Evolutionary conservation across 306 rosid genomes (phyloP).

Genomic region (Vigna nakashimae): DNA sequence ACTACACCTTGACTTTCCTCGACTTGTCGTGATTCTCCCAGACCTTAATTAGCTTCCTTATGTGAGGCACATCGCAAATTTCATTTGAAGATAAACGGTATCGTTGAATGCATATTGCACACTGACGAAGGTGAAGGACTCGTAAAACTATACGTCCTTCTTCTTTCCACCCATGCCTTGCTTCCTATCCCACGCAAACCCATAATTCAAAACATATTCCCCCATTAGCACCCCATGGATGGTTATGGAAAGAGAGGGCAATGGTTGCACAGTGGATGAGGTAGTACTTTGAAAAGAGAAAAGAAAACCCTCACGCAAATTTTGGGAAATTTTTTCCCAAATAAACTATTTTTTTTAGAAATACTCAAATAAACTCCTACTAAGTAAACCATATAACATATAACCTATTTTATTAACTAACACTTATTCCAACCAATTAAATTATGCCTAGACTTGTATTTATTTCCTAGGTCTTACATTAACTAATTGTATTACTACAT

Average conservation of each 20-base stretch:
- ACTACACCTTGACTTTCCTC: slow-evolving; percentile 68
- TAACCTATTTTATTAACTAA: too few species aligned
- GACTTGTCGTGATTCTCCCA: slow-evolving; percentile 63
- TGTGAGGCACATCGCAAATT: slow-evolving; percentile 58
- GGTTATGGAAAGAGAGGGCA: background rate
- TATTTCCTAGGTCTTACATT: too few species aligned
- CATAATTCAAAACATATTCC: slow-evolving; percentile 37
- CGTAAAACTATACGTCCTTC: slow-evolving; percentile 60
- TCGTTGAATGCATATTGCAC: slow-evolving; percentile 63
- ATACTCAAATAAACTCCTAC: too few species aligned
- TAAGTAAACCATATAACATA: too few species aligned
- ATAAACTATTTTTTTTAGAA: too few species aligned
- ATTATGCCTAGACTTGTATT: too few species aligned
- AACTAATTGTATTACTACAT: too few species aligned
- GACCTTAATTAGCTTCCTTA: slow-evolving; percentile 77
- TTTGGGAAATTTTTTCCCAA: too few species aligned
- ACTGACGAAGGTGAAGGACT: slow-evolving; percentile 67
- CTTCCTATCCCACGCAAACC: slow-evolving; percentile 69
- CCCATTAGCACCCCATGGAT: slow-evolving; percentile 48
- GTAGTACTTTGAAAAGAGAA: background rate
- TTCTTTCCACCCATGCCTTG: slow-evolving; percentile 63
- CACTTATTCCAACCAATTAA: too few species aligned
- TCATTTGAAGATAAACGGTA: slow-evolving; percentile 59
- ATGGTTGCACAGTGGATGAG: background rate
- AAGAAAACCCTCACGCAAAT: background rate